phyloP scores from a whole-genome alignment of 306 rosid genomes.

The Purshia tridentata region DNA sequence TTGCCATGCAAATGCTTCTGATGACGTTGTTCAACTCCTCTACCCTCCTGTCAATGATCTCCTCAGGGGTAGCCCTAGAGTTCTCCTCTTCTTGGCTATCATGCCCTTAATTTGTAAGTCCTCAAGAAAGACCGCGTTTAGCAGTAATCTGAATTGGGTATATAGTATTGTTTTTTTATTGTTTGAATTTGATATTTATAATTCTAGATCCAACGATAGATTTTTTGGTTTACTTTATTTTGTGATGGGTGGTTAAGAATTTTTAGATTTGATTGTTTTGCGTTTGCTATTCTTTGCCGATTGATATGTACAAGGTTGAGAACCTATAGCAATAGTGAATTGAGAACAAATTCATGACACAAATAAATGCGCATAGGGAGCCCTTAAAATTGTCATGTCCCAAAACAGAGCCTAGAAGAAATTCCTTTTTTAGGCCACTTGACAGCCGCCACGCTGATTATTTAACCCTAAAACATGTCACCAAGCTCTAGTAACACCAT shows the following conservation, averaged over 20 bases:
- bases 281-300: not conserved
- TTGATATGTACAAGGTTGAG: not conserved
- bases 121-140: not conserved
- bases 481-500: too few relatives aligned
- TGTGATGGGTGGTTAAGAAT: not conserved
- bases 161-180: not conserved
- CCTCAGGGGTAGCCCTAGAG: constrained; percentile 65
- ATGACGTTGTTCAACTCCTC: constrained; percentile 76
- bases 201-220: not conserved
- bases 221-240: not conserved
- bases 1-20: constrained; percentile 73
- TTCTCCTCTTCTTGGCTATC: constrained; percentile 69
- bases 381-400: too few relatives aligned
- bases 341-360: too few relatives aligned
- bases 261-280: not conserved
- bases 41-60: constrained; percentile 70
- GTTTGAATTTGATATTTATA: not conserved
- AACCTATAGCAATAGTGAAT: too few relatives aligned
- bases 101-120: constrained; percentile 75
- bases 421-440: too few relatives aligned
- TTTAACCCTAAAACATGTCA: too few relatives aligned
- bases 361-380: too few relatives aligned
- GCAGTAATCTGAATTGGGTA: not conserved
- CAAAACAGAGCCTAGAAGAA: too few relatives aligned
- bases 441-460: too few relatives aligned